phyloP scores from a whole-genome alignment of 2,329 filamentous ascomycete genomes.

The Trichoderma afroharzianum region DNA sequence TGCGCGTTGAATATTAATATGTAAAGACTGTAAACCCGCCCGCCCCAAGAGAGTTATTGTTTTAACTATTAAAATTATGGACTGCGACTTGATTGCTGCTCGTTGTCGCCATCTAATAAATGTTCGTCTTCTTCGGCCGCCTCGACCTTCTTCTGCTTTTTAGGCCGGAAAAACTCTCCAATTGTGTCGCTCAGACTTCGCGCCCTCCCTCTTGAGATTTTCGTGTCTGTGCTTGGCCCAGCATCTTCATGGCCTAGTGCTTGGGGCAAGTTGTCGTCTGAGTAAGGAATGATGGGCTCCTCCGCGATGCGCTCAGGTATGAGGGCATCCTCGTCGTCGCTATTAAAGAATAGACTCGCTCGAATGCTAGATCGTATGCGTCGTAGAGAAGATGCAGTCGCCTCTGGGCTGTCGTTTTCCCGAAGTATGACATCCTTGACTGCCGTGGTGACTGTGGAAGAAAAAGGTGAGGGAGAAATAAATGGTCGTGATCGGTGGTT shows the following conservation, averaged over 20 bases:
- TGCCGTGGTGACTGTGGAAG: slow-evolving; percentile 56
- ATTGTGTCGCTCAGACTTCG: slow-evolving; percentile 42
- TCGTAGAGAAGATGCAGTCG: slow-evolving; percentile 43
- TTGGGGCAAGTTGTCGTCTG: slow-evolving; percentile 27
- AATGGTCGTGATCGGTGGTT: slow-evolving; percentile 42
- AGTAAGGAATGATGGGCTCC: slow-evolving; percentile 22
- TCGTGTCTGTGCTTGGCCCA: slow-evolving; percentile 18
- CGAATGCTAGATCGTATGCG: slow-evolving; percentile 49
- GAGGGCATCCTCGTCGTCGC: slow-evolving; percentile 37
- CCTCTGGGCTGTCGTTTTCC: slow-evolving; percentile 38
- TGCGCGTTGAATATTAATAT: slow-evolving; percentile 3
- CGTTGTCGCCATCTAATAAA: slow-evolving; percentile 22
- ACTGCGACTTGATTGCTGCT: slow-evolving; percentile 9
- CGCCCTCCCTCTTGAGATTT: slow-evolving; percentile 29
- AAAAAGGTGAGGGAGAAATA: slow-evolving; percentile 58
- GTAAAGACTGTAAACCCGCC: neutral
- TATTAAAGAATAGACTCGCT: slow-evolving; percentile 52
- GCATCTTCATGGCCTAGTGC: slow-evolving; percentile 23
- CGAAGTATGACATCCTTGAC: slow-evolving; percentile 54
- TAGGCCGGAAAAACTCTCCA: slow-evolving; percentile 38
- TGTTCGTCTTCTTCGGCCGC: slow-evolving; percentile 22
- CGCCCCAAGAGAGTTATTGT: neutral
- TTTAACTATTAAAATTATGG: slow-evolving; percentile 5
- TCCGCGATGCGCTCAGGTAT: slow-evolving; percentile 23
- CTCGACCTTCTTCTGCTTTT: slow-evolving; percentile 31